phyloP scores from a whole-genome alignment of 2,329 filamentous ascomycete genomes.

The Neurospora sp. region DNA sequence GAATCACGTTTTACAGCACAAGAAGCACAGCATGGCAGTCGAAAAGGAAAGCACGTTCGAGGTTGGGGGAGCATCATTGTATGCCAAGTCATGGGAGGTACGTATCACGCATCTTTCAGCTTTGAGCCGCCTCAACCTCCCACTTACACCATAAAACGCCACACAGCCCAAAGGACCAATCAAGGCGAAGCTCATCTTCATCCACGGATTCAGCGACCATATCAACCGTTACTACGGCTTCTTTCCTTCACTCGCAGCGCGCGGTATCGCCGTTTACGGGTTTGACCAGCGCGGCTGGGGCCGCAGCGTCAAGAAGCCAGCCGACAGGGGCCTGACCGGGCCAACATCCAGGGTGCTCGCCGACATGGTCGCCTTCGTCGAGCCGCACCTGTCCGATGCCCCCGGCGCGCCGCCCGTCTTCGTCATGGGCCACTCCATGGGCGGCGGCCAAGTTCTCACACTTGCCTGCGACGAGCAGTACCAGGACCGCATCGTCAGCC shows the following conservation, averaged over 20 bases:
- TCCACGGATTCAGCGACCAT: conserved; percentile 89
- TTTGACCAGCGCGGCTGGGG: conserved; percentile 92
- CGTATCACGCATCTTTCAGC: conserved; percentile 18
- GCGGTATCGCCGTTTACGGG: conserved; percentile 64
- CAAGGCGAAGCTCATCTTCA: conserved; percentile 66
- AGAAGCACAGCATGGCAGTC: conserved; percentile 25
- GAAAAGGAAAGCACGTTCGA: conserved; percentile 42
- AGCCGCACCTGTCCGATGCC: conserved; percentile 40
- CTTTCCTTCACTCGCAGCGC: conserved; percentile 58
- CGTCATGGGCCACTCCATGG: conserved; percentile 86
- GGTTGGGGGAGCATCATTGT: conserved; percentile 35
- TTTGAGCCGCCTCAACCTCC: neutral
- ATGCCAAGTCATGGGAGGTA: conserved; percentile 51
- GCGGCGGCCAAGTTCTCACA: conserved; percentile 66
- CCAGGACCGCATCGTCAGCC: conserved; percentile 39
- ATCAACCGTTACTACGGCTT: conserved; percentile 66
- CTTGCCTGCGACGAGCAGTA: conserved; percentile 42
- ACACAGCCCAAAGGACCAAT: conserved; percentile 43
- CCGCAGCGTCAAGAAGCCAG: conserved; percentile 50
- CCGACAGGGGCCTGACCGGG: conserved; percentile 63
- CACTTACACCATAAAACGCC: neutral
- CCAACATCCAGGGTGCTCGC: conserved; percentile 61
- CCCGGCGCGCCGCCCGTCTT: conserved; percentile 54
- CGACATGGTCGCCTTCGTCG: conserved; percentile 71
- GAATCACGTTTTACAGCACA: neutral